These are phyloP conservation scores for Pseudogymnoascus sp. DNA, from an alignment of 2,329 filamentous ascomycete genomes.

Conservation along the genomic window DNA sequence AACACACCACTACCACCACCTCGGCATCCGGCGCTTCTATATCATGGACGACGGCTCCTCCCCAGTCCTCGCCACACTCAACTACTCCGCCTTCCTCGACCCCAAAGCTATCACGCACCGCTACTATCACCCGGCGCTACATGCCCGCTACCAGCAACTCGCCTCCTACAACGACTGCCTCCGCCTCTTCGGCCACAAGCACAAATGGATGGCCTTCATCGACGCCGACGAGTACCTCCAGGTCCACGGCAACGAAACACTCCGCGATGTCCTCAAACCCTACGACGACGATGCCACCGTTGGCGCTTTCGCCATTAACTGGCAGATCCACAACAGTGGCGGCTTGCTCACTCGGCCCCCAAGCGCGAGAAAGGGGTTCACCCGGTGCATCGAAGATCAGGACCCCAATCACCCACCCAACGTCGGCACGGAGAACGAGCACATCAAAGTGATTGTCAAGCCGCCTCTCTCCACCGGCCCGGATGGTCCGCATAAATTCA, in stretches of 20 bases:
- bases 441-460: constrained; percentile 30
- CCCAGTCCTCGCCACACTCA: constrained; percentile 16
- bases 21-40: constrained; percentile 24
- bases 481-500: constrained; percentile 24
- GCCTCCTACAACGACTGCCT: constrained; percentile 21
- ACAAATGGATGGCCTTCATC: constrained; percentile 30
- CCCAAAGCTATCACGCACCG: constrained; percentile 21
- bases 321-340: constrained; percentile 28
- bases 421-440: constrained; percentile 23
- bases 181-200: constrained; percentile 20
- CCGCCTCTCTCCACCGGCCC: constrained; percentile 17
- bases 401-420: constrained; percentile 12
- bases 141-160: constrained; percentile 16
- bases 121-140: constrained; percentile 17
- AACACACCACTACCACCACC: constrained; percentile 24
- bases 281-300: constrained; percentile 23
- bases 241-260: constrained; percentile 19
- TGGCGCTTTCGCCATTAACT: constrained; percentile 29
- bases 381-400: constrained; percentile 26
- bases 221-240: constrained; percentile 28
- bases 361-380: constrained; percentile 23
- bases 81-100: constrained; percentile 16
- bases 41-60: constrained; percentile 25
- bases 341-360: constrained; percentile 19
- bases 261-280: constrained; percentile 23